Conservation (phyloP, 306 rosid genomes). For the Benincasa hispida region DNA sequence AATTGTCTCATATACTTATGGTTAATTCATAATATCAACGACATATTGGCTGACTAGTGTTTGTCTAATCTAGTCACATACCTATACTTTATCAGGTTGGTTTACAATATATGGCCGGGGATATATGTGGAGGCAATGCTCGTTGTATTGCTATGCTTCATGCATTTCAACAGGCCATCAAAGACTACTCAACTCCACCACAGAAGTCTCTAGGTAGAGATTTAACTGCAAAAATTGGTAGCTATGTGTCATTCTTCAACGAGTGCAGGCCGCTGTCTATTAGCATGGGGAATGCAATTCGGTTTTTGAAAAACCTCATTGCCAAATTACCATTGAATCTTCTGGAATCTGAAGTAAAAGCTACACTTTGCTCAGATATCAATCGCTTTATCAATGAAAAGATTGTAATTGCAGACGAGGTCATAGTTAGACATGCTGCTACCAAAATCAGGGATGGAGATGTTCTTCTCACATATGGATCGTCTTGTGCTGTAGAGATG, state of each 20-base stretch:
- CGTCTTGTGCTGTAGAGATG: conserved; percentile 68
- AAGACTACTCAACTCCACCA: conserved; percentile 65
- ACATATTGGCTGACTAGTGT: neutral
- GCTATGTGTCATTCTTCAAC: conserved; percentile 60
- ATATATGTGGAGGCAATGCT: conserved; percentile 63
- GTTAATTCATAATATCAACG: neutral
- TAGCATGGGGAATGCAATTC: conserved; percentile 85
- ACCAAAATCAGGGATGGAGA: conserved; percentile 73
- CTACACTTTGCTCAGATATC: conserved; percentile 53
- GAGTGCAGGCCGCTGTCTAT: conserved; percentile 85
- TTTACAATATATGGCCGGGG: conserved; percentile 55
- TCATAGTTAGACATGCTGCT: conserved; percentile 61
- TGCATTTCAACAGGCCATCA: conserved; percentile 64
- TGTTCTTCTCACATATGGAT: conserved; percentile 74
- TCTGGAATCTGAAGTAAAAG: conserved; percentile 65
- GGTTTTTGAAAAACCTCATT: conserved; percentile 53
- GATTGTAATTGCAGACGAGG: conserved; percentile 72
- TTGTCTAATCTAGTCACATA: neutral
- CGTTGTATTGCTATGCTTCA: conserved; percentile 81
- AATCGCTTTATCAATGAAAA: conserved; percentile 60
- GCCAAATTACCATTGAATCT: conserved; percentile 41
- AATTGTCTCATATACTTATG: neutral
- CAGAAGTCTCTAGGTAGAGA: conserved; percentile 57
- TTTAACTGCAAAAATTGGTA: conserved; percentile 59
- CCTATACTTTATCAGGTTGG: conserved; percentile 54